Conservation (phyloP, 2,329 filamentous ascomycete species). For the Pleoardoris graminearum region DNA sequence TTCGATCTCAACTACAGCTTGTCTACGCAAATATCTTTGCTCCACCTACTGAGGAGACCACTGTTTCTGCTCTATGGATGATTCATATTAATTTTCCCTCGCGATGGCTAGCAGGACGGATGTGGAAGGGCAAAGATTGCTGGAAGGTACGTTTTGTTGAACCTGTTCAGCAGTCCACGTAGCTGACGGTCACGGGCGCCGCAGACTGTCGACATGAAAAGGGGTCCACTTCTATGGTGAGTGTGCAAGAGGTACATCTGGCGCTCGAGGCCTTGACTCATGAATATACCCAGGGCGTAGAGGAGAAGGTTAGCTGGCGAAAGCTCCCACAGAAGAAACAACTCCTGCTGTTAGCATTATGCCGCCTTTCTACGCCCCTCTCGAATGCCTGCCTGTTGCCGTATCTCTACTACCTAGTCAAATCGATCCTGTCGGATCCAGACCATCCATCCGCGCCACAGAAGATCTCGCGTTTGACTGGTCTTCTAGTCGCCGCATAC, state of each 20-base stretch:
- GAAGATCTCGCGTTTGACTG: conserved; percentile 73
- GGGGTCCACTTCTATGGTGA: background rate
- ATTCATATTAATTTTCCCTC: background rate
- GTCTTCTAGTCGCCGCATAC: conserved; percentile 75
- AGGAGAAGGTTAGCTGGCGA: conserved; percentile 64
- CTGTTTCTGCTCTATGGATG: conserved; percentile 3
- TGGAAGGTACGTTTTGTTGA: conserved; percentile 15
- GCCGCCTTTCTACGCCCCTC: conserved; percentile 77
- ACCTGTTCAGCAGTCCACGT: background rate
- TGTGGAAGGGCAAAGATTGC: conserved; percentile 21
- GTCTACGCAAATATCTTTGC: no score
- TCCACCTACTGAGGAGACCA: no score
- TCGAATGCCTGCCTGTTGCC: conserved; percentile 66
- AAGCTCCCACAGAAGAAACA: conserved; percentile 76
- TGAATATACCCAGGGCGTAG: background rate
- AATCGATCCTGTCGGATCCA: conserved; percentile 60
- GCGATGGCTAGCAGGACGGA: conserved; percentile 12
- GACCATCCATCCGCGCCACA: conserved; percentile 57
- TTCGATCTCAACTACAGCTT: no score
- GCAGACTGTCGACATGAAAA: conserved; percentile 11
- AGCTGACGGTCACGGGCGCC: background rate
- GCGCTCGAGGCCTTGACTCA: background rate
- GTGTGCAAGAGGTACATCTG: background rate
- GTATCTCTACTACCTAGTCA: conserved; percentile 85
- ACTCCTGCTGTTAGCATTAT: conserved; percentile 73